These are phyloP conservation scores for Fraxinus platypoda DNA, from an alignment of 305 asterid species.

Conservation along the genomic window DNA sequence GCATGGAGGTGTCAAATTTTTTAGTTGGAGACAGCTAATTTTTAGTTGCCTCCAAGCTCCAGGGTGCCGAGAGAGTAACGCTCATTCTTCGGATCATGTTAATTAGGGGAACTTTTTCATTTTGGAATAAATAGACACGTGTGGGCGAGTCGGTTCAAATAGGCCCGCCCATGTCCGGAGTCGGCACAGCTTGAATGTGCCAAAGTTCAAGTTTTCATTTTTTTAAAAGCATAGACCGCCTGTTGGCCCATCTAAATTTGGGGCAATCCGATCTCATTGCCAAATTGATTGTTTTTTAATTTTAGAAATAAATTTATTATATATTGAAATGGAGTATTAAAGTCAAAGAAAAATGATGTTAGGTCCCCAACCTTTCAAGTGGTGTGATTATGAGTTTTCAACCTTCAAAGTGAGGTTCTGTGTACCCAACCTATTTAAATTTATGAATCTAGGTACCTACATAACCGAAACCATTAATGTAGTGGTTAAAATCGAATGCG, in stretches of 20 bases:
- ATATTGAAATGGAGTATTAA: not conserved
- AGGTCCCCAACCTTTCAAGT: not conserved
- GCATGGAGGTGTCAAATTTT: not conserved
- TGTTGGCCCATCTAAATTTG: not conserved
- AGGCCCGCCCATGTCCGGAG: not conserved
- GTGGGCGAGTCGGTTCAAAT: not conserved
- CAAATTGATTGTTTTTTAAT: not conserved
- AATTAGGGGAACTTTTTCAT: not conserved
- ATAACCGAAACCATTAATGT: not conserved
- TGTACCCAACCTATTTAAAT: not conserved
- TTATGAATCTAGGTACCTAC: not conserved
- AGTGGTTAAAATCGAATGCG: not conserved
- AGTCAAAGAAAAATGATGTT: not conserved
- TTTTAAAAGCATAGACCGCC: not conserved
- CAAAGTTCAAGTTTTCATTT: not conserved
- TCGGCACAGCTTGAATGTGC: not conserved
- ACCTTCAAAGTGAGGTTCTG: not conserved
- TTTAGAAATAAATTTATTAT: not conserved
- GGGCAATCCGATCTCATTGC: not conserved
- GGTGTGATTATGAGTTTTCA: not conserved
- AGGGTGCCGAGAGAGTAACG: not conserved
- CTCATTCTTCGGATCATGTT: not conserved
- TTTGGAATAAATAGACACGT: not conserved
- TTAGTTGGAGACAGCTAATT: not conserved
- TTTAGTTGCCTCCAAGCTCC: not conserved